Percentiles rank a stretch among this genome's conserved stretches.
These are phyloP conservation scores for Backusella morwellensis DNA, from an alignment of 192 early-diverging fungal genomes.

Conservation along the genomic window DNA sequence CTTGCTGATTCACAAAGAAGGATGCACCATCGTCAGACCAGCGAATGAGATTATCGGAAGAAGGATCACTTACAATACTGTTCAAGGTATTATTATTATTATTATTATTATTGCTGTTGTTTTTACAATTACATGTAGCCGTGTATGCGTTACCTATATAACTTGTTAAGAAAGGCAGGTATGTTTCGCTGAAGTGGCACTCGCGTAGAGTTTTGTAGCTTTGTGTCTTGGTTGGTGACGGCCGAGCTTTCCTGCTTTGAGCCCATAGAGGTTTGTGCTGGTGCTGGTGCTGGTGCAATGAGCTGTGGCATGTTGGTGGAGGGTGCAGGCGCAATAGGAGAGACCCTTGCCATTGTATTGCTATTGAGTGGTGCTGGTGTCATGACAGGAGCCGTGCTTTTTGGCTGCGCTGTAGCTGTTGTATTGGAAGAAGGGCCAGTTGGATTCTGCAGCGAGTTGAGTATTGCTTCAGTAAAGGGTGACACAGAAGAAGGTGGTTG, in stretches of 20 bases:
- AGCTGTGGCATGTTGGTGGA: neutral
- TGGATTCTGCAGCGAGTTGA: neutral
- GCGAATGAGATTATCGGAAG: conserved; percentile 79
- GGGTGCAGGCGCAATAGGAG: neutral
- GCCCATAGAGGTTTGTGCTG: neutral
- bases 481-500: neutral
- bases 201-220: neutral
- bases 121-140: neutral
- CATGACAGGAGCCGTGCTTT: neutral
- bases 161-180: conserved; percentile 89
- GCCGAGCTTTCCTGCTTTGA: neutral
- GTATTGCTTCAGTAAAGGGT: neutral
- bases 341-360: neutral
- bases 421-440: neutral
- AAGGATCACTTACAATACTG: conserved; percentile 89
- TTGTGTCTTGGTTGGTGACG: conserved; percentile 1
- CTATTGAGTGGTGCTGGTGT: neutral
- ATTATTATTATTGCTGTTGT: neutral
- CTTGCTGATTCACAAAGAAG: conserved; percentile 65
- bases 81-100: neutral
- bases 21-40: conserved; percentile 89
- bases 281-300: neutral
- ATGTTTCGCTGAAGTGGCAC: conserved; percentile 44
- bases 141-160: conserved; percentile 65
- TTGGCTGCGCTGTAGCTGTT: no score